A percentile compares a stretch with the other conserved stretches of the same genome.
Conservation (phyloP, 306 rosid species). For the Spatholobus suberectus region DNA sequence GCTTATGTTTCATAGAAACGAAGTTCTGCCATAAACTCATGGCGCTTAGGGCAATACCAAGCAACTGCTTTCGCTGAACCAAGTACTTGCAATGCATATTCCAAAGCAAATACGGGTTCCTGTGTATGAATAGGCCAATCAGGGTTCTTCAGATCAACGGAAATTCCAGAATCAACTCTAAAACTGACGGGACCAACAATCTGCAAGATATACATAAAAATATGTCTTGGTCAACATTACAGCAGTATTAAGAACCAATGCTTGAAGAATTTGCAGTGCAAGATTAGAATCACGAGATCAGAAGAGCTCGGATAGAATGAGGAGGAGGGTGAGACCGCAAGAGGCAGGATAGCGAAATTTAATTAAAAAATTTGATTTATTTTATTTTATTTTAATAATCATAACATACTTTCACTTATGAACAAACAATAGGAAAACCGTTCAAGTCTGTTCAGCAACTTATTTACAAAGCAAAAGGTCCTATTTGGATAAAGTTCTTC, state of each 20-base stretch:
- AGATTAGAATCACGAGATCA: not conserved
- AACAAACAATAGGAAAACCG: slow-evolving; percentile 10
- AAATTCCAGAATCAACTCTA: slow-evolving; percentile 80
- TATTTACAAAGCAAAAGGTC: not conserved
- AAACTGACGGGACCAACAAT: slow-evolving; percentile 86
- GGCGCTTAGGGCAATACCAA: slow-evolving; percentile 87
- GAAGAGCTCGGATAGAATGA: not conserved
- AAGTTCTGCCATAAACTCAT: slow-evolving; percentile 92
- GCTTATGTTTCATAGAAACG: slow-evolving; percentile 78
- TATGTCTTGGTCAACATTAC: not conserved
- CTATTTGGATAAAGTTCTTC: not conserved
- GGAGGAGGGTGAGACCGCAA: not conserved
- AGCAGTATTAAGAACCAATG: slow-evolving; percentile 15
- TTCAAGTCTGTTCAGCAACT: slow-evolving; percentile 15
- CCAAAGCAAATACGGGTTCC: slow-evolving; percentile 81
- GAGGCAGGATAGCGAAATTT: not conserved
- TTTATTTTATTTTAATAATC: not conserved
- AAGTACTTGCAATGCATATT: slow-evolving; percentile 81
- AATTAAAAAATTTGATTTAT: not conserved
- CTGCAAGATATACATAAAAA: slow-evolving; percentile 52
- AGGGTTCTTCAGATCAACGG: slow-evolving; percentile 62
- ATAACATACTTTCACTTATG: slow-evolving; percentile 5
- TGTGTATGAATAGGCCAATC: slow-evolving; percentile 49
- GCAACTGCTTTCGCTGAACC: slow-evolving; percentile 97
- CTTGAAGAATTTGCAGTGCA: slow-evolving; percentile 9